Conservation (phyloP, 2,329 filamentous ascomycete species). For the Sporothrix inflata region DNA sequence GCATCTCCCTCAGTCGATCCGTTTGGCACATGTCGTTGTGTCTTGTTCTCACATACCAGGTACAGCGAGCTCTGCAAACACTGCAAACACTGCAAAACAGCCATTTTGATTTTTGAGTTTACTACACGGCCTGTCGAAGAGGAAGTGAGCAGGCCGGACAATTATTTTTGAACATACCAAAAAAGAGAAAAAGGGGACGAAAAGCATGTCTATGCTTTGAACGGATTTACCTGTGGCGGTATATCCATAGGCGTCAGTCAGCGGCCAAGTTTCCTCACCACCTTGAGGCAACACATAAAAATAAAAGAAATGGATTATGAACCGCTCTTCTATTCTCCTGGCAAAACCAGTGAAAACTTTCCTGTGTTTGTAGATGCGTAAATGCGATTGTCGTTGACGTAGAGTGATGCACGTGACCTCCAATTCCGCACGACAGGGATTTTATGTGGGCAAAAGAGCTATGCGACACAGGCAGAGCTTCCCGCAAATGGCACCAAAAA, state of each 20-base stretch:
- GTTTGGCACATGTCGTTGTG: neutral
- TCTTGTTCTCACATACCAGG: neutral
- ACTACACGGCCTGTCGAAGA: conserved; percentile 17
- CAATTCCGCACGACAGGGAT: neutral
- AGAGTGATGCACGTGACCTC: conserved; percentile 18
- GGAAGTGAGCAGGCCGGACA: conserved; percentile 12
- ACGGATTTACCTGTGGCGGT: neutral
- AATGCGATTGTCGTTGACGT: neutral
- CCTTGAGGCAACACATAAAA: neutral
- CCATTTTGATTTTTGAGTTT: conserved; percentile 27
- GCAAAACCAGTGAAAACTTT: too few species aligned
- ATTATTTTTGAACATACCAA: conserved; percentile 24
- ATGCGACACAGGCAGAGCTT: conserved; percentile 11
- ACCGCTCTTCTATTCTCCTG: neutral
- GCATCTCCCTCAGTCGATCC: neutral
- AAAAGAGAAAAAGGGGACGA: neutral
- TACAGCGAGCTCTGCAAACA: too few species aligned
- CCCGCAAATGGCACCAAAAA: conserved; percentile 21
- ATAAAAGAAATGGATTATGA: neutral
- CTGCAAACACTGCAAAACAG: too few species aligned
- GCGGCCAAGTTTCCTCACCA: neutral
- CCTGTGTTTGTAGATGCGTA: neutral
- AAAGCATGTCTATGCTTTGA: neutral
- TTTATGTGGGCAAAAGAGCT: conserved; percentile 20
- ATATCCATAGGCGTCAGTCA: neutral